phyloP scores from a whole-genome alignment of 768 basidiomycete species.

The Hericium rajendrae region DNA sequence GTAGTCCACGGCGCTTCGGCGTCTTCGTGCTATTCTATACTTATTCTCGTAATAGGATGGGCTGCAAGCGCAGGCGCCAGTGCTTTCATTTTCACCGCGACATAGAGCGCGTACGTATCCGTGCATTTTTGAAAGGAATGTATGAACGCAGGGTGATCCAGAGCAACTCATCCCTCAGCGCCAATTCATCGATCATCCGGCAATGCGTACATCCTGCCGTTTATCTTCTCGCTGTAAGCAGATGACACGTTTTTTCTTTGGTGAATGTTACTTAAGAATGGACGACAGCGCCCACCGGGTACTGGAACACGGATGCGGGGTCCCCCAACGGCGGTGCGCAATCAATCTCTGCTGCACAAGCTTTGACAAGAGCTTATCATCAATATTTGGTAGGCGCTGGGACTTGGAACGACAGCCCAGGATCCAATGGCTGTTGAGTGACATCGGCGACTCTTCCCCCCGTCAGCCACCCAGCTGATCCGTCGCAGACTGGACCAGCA shows the following conservation, averaged over 20 bases:
- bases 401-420: slow-evolving; percentile 40
- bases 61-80: slow-evolving; percentile 43
- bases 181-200: slow-evolving; percentile 52
- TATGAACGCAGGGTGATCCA: slow-evolving; percentile 5
- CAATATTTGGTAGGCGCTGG: slow-evolving; percentile 27
- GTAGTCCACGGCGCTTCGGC: slow-evolving; percentile 18
- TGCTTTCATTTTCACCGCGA: slow-evolving; percentile 63
- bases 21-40: background rate
- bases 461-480: no score
- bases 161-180: slow-evolving; percentile 46
- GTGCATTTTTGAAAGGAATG: slow-evolving; percentile 24
- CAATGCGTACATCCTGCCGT: slow-evolving; percentile 54
- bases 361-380: background rate
- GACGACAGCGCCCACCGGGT: slow-evolving; percentile 28
- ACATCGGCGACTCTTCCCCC: background rate
- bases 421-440: slow-evolving; percentile 39
- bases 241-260: background rate
- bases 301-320: slow-evolving; percentile 41
- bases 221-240: slow-evolving; percentile 45
- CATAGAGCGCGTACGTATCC: no score
- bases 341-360: background rate
- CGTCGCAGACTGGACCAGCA: slow-evolving; percentile 48
- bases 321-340: slow-evolving; percentile 45
- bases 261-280: background rate
- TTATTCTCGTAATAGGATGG: slow-evolving; percentile 37